Percentiles rank a stretch among this genome's conserved stretches.
Conservation (phyloP, 2,329 filamentous ascomycete species). For the Diaporthe capsici region DNA sequence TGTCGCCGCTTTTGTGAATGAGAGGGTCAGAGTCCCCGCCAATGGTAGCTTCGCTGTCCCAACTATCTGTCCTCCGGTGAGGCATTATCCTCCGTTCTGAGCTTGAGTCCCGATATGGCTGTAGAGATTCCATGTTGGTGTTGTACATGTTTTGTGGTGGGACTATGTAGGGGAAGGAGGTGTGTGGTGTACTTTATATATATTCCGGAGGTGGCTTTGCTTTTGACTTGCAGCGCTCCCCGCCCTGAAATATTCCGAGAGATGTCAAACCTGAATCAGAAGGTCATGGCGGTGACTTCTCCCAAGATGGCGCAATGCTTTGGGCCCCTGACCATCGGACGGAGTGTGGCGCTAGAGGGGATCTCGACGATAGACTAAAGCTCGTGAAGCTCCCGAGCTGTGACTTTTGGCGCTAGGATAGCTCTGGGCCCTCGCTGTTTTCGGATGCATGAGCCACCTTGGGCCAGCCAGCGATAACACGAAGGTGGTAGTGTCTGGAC, state of each 20-base stretch:
- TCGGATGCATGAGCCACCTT: slow-evolving; percentile 1
- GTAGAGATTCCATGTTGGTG: background rate
- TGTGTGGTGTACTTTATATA: background rate
- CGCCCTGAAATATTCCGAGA: background rate
- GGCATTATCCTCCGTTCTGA: background rate
- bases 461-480: background rate
- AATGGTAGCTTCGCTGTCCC: slow-evolving; percentile 36
- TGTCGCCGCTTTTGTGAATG: background rate
- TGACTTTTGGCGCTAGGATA: slow-evolving; percentile 15
- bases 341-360: slow-evolving; percentile 35
- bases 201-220: slow-evolving; percentile 3
- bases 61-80: slow-evolving; percentile 26
- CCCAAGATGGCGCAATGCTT: slow-evolving; percentile 8
- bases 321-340: slow-evolving; percentile 22
- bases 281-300: slow-evolving; percentile 5
- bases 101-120: background rate
- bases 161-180: background rate
- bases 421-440: slow-evolving; percentile 9
- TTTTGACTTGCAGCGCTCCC: background rate
- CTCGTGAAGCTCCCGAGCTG: slow-evolving; percentile 23
- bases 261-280: background rate
- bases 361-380: slow-evolving; percentile 12
- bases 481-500: background rate
- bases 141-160: background rate
- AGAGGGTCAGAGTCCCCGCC: slow-evolving; percentile 5